Base-by-base conservation (phyloP, 2,329 filamentous ascomycete genomes). In the Fusarium sp. region DNA sequence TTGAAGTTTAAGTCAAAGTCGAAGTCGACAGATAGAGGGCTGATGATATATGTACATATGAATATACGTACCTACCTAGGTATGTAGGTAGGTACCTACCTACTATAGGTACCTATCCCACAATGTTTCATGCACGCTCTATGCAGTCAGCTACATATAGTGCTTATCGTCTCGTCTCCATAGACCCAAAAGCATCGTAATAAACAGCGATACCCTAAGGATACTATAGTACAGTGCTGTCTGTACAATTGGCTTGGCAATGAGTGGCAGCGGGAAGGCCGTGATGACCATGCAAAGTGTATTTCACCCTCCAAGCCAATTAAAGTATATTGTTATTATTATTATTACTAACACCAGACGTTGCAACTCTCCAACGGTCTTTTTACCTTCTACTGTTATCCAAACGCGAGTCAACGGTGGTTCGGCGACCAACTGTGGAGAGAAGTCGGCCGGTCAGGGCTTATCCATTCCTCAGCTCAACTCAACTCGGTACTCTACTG, bases 391-490 rank as follows among this genome's bases (percentile, higher is more conserved):
- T 63, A 63, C 43, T 28, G 61, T 57, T 16, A 30, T 26, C 30
- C 30, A 45, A 43, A 25, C 39, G 46, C 43, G 44, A 60, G 48
- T 58, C 30, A 42, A 58, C 49, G 44, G 59, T 62, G 45, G 41
- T 58, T 54, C 19, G 16, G 31, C 26, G 18, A 50, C 23, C 39
- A 42, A 52, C 50, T 48, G 43, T 49, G 43, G 52, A 53, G 48
- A 39, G 25, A 28, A 37, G 51, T 46, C 14, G 65, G 21, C 8
- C 14, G 18, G 34, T 37, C 34, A 37, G 65, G 56, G 43, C 50
- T 53, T 70, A 70, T 70, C 57, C 58, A 70, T 70, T 70, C 67
- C 67, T 70, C 67, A 70, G 67, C 28, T 28, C 28, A 28, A 28
- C 26, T 28, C 26, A 28, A 28, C 28, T 28, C 28, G 28, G 28